A percentile compares a stretch with the other conserved stretches of the same genome.
phyloP scores from a whole-genome alignment of 1,284 basidiomycete genomes.

The Agroathelia rolfsii region DNA sequence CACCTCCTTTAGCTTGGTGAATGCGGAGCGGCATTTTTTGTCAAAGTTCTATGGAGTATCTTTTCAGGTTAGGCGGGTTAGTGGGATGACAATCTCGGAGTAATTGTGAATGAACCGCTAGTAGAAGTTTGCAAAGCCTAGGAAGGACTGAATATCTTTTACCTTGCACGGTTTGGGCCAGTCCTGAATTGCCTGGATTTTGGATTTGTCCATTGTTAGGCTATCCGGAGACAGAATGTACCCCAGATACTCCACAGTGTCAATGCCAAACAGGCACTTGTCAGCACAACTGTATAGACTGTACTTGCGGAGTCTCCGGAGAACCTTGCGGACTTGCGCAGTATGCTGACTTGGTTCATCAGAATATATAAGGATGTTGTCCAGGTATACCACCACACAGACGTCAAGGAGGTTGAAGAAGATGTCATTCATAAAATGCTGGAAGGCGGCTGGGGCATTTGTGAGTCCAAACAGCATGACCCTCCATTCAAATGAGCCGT shows the following conservation, averaged over 20 bases:
- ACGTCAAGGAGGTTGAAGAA: slow-evolving; percentile 12
- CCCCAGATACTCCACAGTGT: slow-evolving; percentile 29
- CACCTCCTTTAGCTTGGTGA: slow-evolving; percentile 19
- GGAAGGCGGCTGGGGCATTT: slow-evolving; percentile 11
- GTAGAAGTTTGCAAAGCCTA: slow-evolving; percentile 31
- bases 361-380: slow-evolving; percentile 17
- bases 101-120: slow-evolving; percentile 28
- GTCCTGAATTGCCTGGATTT: slow-evolving; percentile 23
- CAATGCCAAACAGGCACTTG: slow-evolving; percentile 25
- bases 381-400: slow-evolving; percentile 13
- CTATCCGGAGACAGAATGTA: slow-evolving; percentile 23
- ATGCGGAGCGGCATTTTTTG: slow-evolving; percentile 13
- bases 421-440: slow-evolving; percentile 13
- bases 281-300: slow-evolving; percentile 18
- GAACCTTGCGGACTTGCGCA: slow-evolving; percentile 20
- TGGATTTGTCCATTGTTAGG: slow-evolving; percentile 25
- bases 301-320: slow-evolving; percentile 18
- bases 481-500: slow-evolving; percentile 21
- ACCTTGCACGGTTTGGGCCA: slow-evolving; percentile 28
- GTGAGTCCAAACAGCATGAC: slow-evolving; percentile 23
- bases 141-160: slow-evolving; percentile 24
- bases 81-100: slow-evolving; percentile 21
- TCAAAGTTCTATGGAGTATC: slow-evolving; percentile 15
- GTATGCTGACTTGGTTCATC: slow-evolving; percentile 16
- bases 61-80: slow-evolving; percentile 21